phyloP scores from a whole-genome alignment of 495 filamentous ascomycete genomes.

The Tuber umbilicatum region DNA sequence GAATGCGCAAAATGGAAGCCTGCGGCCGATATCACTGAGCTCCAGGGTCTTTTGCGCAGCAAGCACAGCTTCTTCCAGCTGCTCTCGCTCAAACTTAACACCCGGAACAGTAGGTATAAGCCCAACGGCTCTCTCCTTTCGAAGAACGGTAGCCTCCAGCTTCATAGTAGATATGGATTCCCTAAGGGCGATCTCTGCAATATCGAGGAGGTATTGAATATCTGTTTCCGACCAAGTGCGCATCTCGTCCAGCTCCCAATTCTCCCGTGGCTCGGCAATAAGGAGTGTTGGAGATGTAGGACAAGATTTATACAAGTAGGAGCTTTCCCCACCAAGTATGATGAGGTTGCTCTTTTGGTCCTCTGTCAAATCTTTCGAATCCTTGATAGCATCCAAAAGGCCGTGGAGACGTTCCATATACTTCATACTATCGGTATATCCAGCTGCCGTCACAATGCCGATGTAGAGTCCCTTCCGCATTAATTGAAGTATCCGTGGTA shows the following conservation, averaged over 20 bases:
- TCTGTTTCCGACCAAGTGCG: conserved; percentile 69
- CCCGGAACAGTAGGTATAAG: conserved; percentile 60
- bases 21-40: conserved; percentile 59
- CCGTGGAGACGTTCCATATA: conserved; percentile 83
- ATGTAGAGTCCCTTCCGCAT: conserved; percentile 52
- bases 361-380: conserved; percentile 52
- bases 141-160: conserved; percentile 67
- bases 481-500: conserved; percentile 66
- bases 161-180: conserved; percentile 71
- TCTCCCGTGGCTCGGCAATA: conserved; percentile 52
- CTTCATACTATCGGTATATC: conserved; percentile 76
- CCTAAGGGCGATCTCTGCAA: conserved; percentile 72
- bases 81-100: conserved; percentile 71
- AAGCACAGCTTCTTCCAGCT: conserved; percentile 90
- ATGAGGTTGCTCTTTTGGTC: conserved; percentile 68
- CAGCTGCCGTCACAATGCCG: conserved; percentile 94
- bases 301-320: conserved; percentile 54
- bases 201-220: conserved; percentile 71
- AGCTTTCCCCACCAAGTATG: conserved; percentile 67
- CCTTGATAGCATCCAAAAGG: conserved; percentile 72
- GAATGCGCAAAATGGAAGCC: conserved; percentile 93
- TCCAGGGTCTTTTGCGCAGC: conserved; percentile 88
- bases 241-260: conserved; percentile 89
- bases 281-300: conserved; percentile 51
- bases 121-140: conserved; percentile 91